Percentiles rank a stretch among this genome's conserved stretches.
Evolutionary conservation across 2,329 filamentous ascomycete genomes (phyloP).

Genomic region (Cephalotrichum gorgonifer): DNA sequence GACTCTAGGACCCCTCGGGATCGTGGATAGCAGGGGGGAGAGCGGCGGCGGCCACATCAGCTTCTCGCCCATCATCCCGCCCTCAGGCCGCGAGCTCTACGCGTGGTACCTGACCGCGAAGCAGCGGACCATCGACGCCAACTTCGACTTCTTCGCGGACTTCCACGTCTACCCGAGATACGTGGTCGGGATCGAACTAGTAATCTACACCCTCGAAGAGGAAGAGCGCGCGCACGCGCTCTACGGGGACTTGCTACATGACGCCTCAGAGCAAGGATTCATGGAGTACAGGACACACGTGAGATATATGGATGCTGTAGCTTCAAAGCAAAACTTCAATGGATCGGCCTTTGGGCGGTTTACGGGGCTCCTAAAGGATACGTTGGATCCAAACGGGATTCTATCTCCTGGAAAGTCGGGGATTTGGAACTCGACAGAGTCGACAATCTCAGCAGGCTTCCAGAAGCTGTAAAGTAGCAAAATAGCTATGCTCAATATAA

Average conservation of each 20-base stretch:
- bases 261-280: not conserved
- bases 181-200: slow-evolving; percentile 6
- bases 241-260: slow-evolving; percentile 11
- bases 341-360: slow-evolving; percentile 25
- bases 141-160: slow-evolving; percentile 8
- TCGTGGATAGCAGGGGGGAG: not conserved
- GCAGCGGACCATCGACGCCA: not conserved
- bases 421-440: slow-evolving; percentile 14
- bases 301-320: slow-evolving; percentile 19
- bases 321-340: slow-evolving; percentile 27
- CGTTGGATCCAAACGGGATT: slow-evolving; percentile 24
- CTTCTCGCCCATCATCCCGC: slow-evolving; percentile 3
- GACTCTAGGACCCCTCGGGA: not conserved
- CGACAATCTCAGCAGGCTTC: not conserved
- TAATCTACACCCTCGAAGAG: slow-evolving; percentile 1
- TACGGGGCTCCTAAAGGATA: slow-evolving; percentile 26
- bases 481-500: not conserved
- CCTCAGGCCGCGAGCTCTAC: not conserved
- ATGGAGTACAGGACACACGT: slow-evolving; percentile 4
- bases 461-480: not conserved
- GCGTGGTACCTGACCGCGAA: slow-evolving; percentile 1
- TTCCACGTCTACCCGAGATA: slow-evolving; percentile 10
- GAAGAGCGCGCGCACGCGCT: not conserved
- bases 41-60: not conserved
- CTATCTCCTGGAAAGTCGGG: slow-evolving; percentile 27